Conservation (phyloP, 345 rosid genomes). For the Noccaea bulbosa region DNA sequence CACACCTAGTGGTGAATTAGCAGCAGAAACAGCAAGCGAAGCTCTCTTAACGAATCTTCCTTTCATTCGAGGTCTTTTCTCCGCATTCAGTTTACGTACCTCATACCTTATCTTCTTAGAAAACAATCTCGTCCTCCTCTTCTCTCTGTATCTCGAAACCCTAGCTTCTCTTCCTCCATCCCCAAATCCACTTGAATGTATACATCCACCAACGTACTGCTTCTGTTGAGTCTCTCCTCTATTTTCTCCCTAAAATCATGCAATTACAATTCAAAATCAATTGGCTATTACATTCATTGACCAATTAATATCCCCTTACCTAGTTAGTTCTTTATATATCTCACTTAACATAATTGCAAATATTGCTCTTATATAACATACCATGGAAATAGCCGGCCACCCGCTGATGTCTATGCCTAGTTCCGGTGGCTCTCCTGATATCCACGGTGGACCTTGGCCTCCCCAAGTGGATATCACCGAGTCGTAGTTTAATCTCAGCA, state of each 20-base stretch:
- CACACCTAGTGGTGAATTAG: constrained; percentile 35
- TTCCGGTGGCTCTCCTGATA: constrained; percentile 65
- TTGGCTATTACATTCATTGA: no score
- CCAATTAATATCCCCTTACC: no score
- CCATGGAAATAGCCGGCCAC: constrained; percentile 62
- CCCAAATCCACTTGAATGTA: constrained; percentile 33
- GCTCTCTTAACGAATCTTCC: constrained; percentile 94
- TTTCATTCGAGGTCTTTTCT: constrained; percentile 97
- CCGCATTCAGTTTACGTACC: constrained; percentile 89
- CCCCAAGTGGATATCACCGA: constrained; percentile 74
- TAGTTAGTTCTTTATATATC: no score
- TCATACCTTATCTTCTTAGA: constrained; percentile 96
- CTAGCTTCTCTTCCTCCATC: constrained; percentile 84
- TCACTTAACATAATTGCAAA: no score
- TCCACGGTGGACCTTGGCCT: constrained; percentile 77
- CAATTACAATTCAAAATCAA: no score
- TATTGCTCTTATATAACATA: constrained; percentile 39
- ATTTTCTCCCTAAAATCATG: constrained; percentile 12
- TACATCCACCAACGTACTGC: constrained; percentile 26
- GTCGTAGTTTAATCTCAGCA: constrained; percentile 72
- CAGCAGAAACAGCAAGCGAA: constrained; percentile 39
- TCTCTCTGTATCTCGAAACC: constrained; percentile 86
- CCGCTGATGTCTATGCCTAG: constrained; percentile 52
- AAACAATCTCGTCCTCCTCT: constrained; percentile 83
- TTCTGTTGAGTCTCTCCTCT: constrained; percentile 21